These are phyloP conservation scores for Heimioporus sp. DNA, from an alignment of 768 basidiomycete species.

Conservation along the genomic window DNA sequence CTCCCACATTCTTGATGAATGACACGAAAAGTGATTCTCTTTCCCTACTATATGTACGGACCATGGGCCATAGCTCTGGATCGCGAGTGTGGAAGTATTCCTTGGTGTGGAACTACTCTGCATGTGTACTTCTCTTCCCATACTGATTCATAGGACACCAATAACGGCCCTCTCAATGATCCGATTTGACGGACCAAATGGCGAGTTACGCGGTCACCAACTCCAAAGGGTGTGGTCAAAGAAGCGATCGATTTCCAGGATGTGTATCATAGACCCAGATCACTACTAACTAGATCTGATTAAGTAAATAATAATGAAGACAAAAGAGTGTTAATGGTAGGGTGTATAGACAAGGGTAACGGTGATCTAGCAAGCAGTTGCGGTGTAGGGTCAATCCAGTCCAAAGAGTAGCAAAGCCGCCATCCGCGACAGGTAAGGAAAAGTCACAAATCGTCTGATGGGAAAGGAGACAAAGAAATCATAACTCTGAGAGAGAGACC, in stretches of 20 bases:
- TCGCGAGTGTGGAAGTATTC: background rate
- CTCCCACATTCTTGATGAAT: background rate
- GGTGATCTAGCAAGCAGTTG: slow-evolving; percentile 14
- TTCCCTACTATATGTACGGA: background rate
- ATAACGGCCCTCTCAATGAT: background rate
- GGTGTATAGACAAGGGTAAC: background rate
- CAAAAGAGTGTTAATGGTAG: slow-evolving; percentile 13
- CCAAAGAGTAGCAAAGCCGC: slow-evolving; percentile 16
- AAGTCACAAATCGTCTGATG: slow-evolving; percentile 10
- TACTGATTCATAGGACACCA: background rate
- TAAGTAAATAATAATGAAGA: slow-evolving; percentile 25
- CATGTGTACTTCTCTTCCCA: background rate
- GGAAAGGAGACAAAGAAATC: background rate
- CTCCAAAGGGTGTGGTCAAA: background rate
- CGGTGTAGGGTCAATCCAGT: slow-evolving; percentile 12
- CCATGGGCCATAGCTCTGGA: background rate
- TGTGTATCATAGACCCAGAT: slow-evolving; percentile 8
- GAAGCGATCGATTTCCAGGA: slow-evolving; percentile 5
- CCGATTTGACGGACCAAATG: background rate
- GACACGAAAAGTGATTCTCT: background rate
- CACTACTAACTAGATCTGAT: slow-evolving; percentile 25
- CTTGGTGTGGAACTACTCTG: background rate
- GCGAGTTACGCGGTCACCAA: background rate
- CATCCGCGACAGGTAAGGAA: slow-evolving; percentile 3
- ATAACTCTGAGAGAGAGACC: background rate